These are phyloP conservation scores for Phytophthora agathidicida DNA, from an alignment of 352 stramenopile genomes.

Conservation along the genomic window DNA sequence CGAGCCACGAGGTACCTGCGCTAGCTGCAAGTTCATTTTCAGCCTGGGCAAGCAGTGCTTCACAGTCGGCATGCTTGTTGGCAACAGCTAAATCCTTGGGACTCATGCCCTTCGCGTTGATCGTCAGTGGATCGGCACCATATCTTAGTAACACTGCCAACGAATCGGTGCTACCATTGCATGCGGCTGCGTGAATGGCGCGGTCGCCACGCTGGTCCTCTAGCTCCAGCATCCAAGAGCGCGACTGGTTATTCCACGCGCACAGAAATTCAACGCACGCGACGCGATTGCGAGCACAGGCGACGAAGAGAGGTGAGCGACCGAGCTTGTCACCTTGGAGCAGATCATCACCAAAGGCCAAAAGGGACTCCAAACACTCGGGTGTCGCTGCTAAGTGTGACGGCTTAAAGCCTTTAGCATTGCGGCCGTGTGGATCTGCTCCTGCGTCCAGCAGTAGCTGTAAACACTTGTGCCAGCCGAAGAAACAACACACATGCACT, in stretches of 20 bases:
- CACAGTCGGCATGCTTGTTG: conserved; percentile 55
- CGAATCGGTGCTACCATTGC: conserved; percentile 56
- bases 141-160: conserved; percentile 55
- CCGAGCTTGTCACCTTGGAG: conserved; percentile 71
- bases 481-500: conserved; percentile 78
- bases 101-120: conserved; percentile 57
- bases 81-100: conserved; percentile 50
- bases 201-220: conserved; percentile 66
- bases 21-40: conserved; percentile 44
- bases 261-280: conserved; percentile 67
- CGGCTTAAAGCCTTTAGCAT: conserved; percentile 73
- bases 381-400: conserved; percentile 65
- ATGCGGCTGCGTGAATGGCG: conserved; percentile 65
- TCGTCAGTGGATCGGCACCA: conserved; percentile 50
- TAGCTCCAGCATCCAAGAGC: conserved; percentile 74
- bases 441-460: conserved; percentile 52
- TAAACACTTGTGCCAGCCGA: conserved; percentile 61
- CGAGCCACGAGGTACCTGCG: conserved; percentile 55
- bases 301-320: conserved; percentile 69
- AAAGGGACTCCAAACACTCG: conserved; percentile 56
- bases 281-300: conserved; percentile 57
- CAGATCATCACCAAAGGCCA: conserved; percentile 63
- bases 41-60: conserved; percentile 47
- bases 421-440: conserved; percentile 64
- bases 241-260: conserved; percentile 64